Evolutionary conservation across 2,329 filamentous ascomycete species (phyloP).

Genomic region (Beauveria pseudobassiana): DNA sequence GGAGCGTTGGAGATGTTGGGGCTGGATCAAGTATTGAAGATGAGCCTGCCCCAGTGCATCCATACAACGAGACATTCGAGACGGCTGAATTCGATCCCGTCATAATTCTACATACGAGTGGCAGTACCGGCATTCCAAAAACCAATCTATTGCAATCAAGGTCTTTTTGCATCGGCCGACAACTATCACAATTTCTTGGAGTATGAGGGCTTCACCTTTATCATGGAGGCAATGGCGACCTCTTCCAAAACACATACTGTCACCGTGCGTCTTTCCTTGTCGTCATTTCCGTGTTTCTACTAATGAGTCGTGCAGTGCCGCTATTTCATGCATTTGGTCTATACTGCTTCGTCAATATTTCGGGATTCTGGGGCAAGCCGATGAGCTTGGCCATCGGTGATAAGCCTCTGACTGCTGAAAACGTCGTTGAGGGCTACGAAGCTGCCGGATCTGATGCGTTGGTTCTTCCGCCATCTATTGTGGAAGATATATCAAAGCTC

Average conservation of each 20-base stretch:
- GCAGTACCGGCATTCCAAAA: constrained; percentile 41
- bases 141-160: constrained; percentile 33
- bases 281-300: background rate
- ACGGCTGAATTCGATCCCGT: constrained; percentile 34
- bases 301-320: background rate
- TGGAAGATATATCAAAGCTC: constrained; percentile 9
- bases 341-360: background rate
- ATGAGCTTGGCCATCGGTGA: background rate
- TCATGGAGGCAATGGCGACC: constrained; percentile 1
- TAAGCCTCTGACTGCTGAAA: constrained; percentile 2
- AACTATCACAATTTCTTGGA: constrained; percentile 19
- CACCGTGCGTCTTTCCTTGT: background rate
- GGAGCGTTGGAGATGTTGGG: constrained; percentile 25
- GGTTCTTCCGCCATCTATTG: background rate
- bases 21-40: constrained; percentile 29
- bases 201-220: constrained; percentile 16
- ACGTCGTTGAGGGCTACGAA: background rate
- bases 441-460: background rate
- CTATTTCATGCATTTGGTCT: constrained; percentile 3
- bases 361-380: constrained; percentile 1
- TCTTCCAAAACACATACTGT: background rate
- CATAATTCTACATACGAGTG: constrained; percentile 37
- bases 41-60: constrained; percentile 23
- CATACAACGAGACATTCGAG: constrained; percentile 34
- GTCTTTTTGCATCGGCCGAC: constrained; percentile 30